Conservation (phyloP, 1,284 basidiomycete species). For the Somion occarium region DNA sequence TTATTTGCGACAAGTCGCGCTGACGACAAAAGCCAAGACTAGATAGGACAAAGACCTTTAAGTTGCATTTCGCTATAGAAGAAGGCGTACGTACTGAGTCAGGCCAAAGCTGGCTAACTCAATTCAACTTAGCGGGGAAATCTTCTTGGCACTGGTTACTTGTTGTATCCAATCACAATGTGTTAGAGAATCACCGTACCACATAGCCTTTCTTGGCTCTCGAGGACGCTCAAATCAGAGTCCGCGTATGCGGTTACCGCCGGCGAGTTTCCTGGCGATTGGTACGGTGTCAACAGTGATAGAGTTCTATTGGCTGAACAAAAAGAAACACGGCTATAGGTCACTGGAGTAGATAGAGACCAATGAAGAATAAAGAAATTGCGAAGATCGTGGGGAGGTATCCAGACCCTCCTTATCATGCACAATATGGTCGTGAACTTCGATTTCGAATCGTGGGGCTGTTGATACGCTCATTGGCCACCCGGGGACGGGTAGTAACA, state of each 20-base stretch:
- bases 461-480: too few relatives aligned
- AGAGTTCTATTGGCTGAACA: too few relatives aligned
- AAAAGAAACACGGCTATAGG: too few relatives aligned
- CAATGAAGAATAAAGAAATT: too few relatives aligned
- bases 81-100: background rate
- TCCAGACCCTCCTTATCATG: too few relatives aligned
- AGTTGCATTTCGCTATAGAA: background rate
- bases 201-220: slow-evolving; percentile 2
- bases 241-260: background rate
- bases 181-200: background rate
- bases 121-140: background rate
- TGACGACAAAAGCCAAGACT: background rate
- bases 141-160: slow-evolving; percentile 1
- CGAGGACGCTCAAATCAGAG: background rate
- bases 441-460: too few relatives aligned
- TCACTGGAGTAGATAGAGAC: too few relatives aligned
- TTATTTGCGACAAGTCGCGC: background rate
- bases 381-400: too few relatives aligned
- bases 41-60: background rate
- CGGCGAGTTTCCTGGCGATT: too few relatives aligned
- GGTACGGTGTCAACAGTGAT: too few relatives aligned
- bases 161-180: background rate
- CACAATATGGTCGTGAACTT: too few relatives aligned
- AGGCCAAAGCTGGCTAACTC: background rate
- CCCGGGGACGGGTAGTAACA: too few relatives aligned